Evolutionary conservation across 257 asterid species (phyloP), one percentile per base, ranked within the genome.

Genomic region (Fraxinus quadrangulata): DNA sequence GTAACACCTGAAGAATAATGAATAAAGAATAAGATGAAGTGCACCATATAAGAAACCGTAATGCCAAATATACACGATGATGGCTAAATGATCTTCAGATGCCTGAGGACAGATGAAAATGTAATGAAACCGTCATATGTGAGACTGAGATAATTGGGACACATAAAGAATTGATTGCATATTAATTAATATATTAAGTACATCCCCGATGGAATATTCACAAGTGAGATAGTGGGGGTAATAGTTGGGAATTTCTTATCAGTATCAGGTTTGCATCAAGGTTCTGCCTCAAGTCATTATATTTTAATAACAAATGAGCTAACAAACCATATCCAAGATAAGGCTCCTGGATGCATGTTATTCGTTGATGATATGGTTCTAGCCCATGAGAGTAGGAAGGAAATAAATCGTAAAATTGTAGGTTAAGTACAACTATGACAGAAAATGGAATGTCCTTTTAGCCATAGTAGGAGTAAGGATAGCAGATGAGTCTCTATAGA

Each of bases 1-100:
- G 98, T 79, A 94, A 72, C n/a, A 92, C 98, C 98, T 93, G 91
- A 81, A 77, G 80, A 36, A 56, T 28, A 71, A 74, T 5, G 70
- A 70, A 39, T 77, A 69, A n/a, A 51, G 59, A 33, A 45, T n/a
- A 33, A 23, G 59, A 59, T 59, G 47, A 31, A 68, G 75, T 67
- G 23, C 65, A 19, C 74, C 49, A 70, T 33, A 30, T 28, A 19
- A 54, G 26, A 30, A 59, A 78, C 16, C 4, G 36, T 67, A 49
- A 33, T 42, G 31, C 73, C 74, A 54, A 79, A 17, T 40, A 10
- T 23, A 75, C 65, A 75, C 34, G 70, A 79, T 26, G 34, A 23
- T 12, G 34, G 17, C 26, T 24, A 30, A 31, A 16, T 24, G 23
- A n/a, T 3, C 51, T 17, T 12, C 3, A 28, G 42, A 71, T 13